Evolutionary conservation across 1,284 basidiomycete species (phyloP), one percentile per base, ranked within the genome.

Genomic region (Pascua sp.): DNA sequence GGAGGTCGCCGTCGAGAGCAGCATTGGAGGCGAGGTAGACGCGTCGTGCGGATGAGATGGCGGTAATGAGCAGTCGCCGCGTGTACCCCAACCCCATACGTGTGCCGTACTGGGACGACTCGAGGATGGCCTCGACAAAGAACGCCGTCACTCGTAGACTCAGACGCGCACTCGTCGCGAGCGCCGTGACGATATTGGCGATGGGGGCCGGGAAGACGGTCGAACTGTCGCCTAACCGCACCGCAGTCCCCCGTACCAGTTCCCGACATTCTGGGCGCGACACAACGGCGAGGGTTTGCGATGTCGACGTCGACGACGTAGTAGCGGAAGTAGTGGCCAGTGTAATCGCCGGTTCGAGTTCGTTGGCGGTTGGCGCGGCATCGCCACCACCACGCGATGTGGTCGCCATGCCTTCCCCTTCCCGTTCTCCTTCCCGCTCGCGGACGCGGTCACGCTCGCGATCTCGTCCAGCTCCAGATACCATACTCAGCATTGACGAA

Each of bases 81-180:
- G 76, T 76, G 32, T 78, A 66, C 0, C 75, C 77, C 5, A 80
- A 59, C 1, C 60, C 61, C n/a, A 70, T 56, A 37, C 69, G 68
- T 7, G 70, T 76, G 11, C 67, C 57, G 46, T 67, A 69, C 49
- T 73, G 67, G 7, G 67, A 67, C 24, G 66, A 59, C 59, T 79
- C 78, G 44, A 80, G 67, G 18, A 79, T 74, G 13, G 71, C 67
- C 60, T 80, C 79, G 56, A 78, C 67, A 50, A 80, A 71, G 57
- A 79, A 75, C 1, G 77, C 75, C 0, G 73, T 65, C 1, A 76
- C 65, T 36, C 77, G 62, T 12, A 80, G 54, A 2, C 71, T 72
- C 37, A 79, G 55, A 9, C 76, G 65, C 0, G 78, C 70, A 2
- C 71, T 68, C 8, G 77, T 69, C 1, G 77, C 70, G 24, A 79